These are phyloP conservation scores for Dioscorea cayenensis DNA, from an alignment of 116 monocot genomes.

Conservation along the genomic window DNA sequence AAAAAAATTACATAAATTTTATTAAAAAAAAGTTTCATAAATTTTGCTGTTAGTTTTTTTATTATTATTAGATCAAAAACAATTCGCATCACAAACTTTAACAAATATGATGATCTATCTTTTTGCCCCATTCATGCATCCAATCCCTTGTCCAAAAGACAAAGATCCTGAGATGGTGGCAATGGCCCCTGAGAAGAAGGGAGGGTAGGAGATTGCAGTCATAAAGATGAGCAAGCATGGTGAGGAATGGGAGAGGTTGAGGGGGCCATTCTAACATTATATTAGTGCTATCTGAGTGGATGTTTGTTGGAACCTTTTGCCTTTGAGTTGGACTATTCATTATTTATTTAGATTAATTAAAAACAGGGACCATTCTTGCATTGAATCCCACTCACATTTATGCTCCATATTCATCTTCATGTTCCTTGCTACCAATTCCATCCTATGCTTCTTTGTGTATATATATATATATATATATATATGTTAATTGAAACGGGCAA, in stretches of 20 bases:
- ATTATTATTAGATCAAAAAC: too few relatives aligned
- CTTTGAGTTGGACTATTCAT: neutral
- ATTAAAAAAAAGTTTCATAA: too few relatives aligned
- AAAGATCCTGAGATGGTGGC: neutral
- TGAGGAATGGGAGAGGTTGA: neutral
- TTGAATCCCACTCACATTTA: neutral
- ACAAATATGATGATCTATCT: neutral
- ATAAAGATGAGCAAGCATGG: neutral
- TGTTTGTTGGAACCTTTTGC: neutral
- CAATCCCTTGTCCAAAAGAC: neutral
- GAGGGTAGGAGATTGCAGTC: neutral
- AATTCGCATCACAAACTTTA: too few relatives aligned
- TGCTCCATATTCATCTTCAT: neutral
- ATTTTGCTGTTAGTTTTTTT: too few relatives aligned
- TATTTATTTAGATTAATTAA: neutral
- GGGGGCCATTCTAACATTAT: neutral
- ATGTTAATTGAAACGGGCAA: too few relatives aligned
- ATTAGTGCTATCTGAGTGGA: neutral
- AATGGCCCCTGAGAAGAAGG: neutral
- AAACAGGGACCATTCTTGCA: neutral
- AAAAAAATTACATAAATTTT: too few relatives aligned
- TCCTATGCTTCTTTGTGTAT: neutral
- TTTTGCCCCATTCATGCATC: neutral
- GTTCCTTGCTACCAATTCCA: neutral
- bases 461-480: too few relatives aligned